These are phyloP conservation scores for Protomyces inundatus DNA, from an alignment of 1,139 yeast species.

Conservation along the genomic window DNA sequence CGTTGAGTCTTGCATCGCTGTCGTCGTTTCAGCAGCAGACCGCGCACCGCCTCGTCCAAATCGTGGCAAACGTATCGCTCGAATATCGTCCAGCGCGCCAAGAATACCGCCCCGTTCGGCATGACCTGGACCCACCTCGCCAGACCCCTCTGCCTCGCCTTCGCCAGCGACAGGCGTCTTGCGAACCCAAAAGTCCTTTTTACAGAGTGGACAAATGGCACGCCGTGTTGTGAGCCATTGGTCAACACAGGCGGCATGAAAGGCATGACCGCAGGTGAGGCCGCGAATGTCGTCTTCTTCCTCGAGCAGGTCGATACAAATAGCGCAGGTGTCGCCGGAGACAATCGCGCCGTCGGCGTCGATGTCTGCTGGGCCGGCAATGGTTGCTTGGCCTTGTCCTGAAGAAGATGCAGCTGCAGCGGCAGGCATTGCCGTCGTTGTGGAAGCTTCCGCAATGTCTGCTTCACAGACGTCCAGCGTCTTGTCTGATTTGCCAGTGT, in stretches of 20 bases:
- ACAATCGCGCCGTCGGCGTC: constrained; percentile 2
- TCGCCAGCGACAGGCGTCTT: constrained; percentile 23
- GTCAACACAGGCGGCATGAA: constrained; percentile 72
- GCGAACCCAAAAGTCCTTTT: constrained; percentile 42
- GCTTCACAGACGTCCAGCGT: not conserved
- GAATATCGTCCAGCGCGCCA: not conserved
- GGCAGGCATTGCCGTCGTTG: not conserved
- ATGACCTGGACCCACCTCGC: not conserved
- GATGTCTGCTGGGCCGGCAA: not conserved
- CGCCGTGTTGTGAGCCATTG: constrained; percentile 74
- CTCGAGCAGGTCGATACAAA: constrained; percentile 64
- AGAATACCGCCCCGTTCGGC: not conserved
- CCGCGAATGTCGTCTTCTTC: constrained; percentile 65
- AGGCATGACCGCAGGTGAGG: constrained; percentile 75
- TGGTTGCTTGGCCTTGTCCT: not conserved
- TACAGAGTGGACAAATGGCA: constrained; percentile 83
- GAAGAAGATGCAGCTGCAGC: too few relatives aligned
- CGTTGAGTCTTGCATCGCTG: too few relatives aligned
- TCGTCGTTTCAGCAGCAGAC: not conserved
- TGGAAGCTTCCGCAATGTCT: not conserved
- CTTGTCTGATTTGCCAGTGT: not conserved
- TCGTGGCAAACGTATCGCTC: not conserved
- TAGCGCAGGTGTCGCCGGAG: constrained; percentile 68
- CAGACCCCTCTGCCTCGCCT: not conserved
- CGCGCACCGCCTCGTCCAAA: not conserved